A percentile compares a stretch with the other conserved stretches of the same genome.
phyloP scores from a whole-genome alignment of 108 stramenopile species.

The Craspedostauros australis region DNA sequence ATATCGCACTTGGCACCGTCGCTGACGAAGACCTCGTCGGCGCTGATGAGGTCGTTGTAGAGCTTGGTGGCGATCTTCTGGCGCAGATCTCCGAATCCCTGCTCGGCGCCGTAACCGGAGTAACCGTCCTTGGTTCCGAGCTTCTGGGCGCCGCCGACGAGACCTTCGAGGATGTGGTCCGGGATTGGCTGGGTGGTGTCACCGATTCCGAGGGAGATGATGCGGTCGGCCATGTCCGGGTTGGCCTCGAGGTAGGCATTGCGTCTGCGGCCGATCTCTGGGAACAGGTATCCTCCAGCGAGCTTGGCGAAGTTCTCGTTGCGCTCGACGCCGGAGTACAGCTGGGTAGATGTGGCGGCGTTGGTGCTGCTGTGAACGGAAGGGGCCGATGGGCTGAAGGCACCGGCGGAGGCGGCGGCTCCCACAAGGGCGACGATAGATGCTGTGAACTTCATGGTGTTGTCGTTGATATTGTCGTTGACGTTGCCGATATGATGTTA shows the following conservation, averaged over 20 bases:
- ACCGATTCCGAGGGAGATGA: conserved; percentile 95
- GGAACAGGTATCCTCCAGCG: conserved; percentile 91
- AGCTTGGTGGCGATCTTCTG: conserved; percentile 87
- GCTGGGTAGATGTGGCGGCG: conserved; percentile 21
- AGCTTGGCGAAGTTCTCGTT: conserved; percentile 90
- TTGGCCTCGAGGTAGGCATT: conserved; percentile 84
- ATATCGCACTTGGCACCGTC: conserved; percentile 99
- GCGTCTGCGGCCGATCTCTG: conserved; percentile 94
- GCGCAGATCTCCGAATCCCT: conserved; percentile 80
- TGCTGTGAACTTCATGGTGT: conserved; percentile 14
- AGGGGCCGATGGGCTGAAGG: conserved; percentile 34
- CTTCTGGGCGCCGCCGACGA: conserved; percentile 77
- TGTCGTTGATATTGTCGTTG: too few relatives aligned
- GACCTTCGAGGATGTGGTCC: conserved; percentile 84
- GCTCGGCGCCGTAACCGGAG: conserved; percentile 93
- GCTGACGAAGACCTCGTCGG: conserved; percentile 94
- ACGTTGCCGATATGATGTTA: too few relatives aligned
- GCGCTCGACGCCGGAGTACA: conserved; percentile 57
- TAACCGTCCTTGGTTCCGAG: conserved; percentile 92
- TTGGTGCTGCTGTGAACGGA: conserved; percentile 8
- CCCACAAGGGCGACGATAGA: conserved; percentile 5
- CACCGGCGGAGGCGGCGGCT: not conserved
- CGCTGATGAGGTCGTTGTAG: conserved; percentile 84
- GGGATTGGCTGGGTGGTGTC: conserved; percentile 98
- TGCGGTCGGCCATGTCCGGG: conserved; percentile 85